phyloP scores from a whole-genome alignment of 345 rosid species.

The Iberis pinnata region DNA sequence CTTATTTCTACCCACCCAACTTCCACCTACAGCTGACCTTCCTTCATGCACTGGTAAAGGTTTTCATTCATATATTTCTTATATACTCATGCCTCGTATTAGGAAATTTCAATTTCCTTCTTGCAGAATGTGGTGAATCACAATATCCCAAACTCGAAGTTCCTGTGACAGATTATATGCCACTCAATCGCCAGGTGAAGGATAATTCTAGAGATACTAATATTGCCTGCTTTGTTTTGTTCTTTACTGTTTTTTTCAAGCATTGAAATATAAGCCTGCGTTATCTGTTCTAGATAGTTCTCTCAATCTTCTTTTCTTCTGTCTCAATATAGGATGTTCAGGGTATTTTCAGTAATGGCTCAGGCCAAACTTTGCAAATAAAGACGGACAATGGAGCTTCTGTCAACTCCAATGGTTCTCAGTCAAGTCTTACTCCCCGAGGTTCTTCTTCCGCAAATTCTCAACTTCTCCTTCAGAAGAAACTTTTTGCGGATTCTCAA shows the following conservation, averaged over 20 bases:
- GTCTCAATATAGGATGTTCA: too few relatives aligned
- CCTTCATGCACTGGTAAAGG: slow-evolving; percentile 89
- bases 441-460: slow-evolving; percentile 33
- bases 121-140: slow-evolving; percentile 60
- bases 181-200: slow-evolving; percentile 40
- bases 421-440: slow-evolving; percentile 34
- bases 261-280: too few relatives aligned
- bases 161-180: slow-evolving; percentile 56
- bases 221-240: too few relatives aligned
- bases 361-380: too few relatives aligned
- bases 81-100: not conserved
- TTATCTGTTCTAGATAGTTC: too few relatives aligned
- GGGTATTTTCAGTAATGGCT: too few relatives aligned
- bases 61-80: not conserved
- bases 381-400: too few relatives aligned
- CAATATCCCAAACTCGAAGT: slow-evolving; percentile 67
- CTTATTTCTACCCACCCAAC: slow-evolving; percentile 66
- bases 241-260: too few relatives aligned
- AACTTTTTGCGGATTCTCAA: slow-evolving; percentile 68
- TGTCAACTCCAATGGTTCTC: slow-evolving; percentile 19
- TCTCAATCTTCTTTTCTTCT: not conserved
- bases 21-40: slow-evolving; percentile 80
- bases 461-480: slow-evolving; percentile 61
- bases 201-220: too few relatives aligned
- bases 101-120: slow-evolving; percentile 12